Evolutionary conservation across 345 rosid genomes (phyloP).

Genomic region (Ceriops decandra): DNA sequence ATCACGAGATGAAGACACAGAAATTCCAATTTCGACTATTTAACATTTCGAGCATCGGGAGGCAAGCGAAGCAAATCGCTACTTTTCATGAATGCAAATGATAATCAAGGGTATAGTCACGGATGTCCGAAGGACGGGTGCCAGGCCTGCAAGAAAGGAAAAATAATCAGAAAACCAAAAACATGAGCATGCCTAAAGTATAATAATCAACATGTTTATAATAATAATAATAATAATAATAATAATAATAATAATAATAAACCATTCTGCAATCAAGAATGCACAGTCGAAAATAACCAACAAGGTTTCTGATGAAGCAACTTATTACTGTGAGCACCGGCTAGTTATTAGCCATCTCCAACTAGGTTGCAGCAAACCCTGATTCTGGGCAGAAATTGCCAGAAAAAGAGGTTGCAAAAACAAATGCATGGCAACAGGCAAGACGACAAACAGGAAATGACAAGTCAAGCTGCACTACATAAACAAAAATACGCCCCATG

Average conservation of each 20-base stretch:
- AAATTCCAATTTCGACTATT: not conserved
- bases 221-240: too few relatives aligned
- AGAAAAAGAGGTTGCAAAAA: too few relatives aligned
- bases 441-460: too few relatives aligned
- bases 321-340: not conserved
- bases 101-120: constrained; percentile 67
- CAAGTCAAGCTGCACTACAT: too few relatives aligned
- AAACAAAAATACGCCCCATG: too few relatives aligned
- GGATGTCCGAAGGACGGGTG: constrained; percentile 83
- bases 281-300: not conserved
- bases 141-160: constrained; percentile 60
- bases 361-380: not conserved
- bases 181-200: not conserved
- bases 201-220: not conserved
- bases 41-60: not conserved
- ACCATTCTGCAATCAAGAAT: not conserved
- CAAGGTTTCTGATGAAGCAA: not conserved
- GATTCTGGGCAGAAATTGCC: too few relatives aligned
- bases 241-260: too few relatives aligned
- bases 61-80: constrained; percentile 9
- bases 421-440: too few relatives aligned
- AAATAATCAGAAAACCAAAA: constrained; percentile 4
- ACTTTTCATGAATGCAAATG: constrained; percentile 59
- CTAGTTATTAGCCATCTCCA: not conserved
- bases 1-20: not conserved